These are phyloP conservation scores for Sporothrix humicola DNA, from an alignment of 2,329 filamentous ascomycete species.

Conservation along the genomic window DNA sequence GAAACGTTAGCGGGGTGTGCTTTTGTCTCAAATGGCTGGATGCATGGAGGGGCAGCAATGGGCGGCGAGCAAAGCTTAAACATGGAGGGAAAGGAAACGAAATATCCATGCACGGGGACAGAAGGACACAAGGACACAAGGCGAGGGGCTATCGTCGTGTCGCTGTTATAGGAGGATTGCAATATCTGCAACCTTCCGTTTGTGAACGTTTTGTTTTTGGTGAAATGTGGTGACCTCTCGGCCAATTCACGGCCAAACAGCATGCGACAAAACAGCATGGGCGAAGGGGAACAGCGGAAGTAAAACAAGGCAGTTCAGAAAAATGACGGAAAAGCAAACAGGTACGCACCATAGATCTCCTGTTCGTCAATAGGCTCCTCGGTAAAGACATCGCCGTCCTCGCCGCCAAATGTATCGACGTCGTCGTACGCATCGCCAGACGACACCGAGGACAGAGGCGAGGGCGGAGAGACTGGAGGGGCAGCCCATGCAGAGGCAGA, in stretches of 20 bases:
- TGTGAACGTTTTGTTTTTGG: neutral
- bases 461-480: constrained; percentile 32
- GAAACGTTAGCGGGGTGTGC: constrained; percentile 46
- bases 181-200: constrained; percentile 17
- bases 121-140: neutral
- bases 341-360: constrained; percentile 82
- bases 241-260: neutral
- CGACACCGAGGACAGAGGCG: constrained; percentile 47
- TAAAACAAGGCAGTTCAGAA: neutral
- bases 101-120: neutral
- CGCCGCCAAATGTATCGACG: constrained; percentile 26
- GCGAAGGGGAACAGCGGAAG: neutral
- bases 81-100: neutral
- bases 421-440: constrained; percentile 42
- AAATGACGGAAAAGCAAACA: neutral
- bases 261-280: neutral
- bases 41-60: neutral
- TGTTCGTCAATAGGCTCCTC: constrained; percentile 93
- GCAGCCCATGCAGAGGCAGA: constrained; percentile 40
- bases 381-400: constrained; percentile 59
- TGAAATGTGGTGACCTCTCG: neutral
- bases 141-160: neutral
- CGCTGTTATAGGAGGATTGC: neutral
- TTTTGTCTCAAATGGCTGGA: constrained; percentile 31
- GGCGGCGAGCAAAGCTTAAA: neutral